A percentile compares a stretch with the other conserved stretches of the same genome.
Evolutionary conservation across 2,329 filamentous ascomycete species (phyloP).

Genomic region (Penicillium decumbens): DNA sequence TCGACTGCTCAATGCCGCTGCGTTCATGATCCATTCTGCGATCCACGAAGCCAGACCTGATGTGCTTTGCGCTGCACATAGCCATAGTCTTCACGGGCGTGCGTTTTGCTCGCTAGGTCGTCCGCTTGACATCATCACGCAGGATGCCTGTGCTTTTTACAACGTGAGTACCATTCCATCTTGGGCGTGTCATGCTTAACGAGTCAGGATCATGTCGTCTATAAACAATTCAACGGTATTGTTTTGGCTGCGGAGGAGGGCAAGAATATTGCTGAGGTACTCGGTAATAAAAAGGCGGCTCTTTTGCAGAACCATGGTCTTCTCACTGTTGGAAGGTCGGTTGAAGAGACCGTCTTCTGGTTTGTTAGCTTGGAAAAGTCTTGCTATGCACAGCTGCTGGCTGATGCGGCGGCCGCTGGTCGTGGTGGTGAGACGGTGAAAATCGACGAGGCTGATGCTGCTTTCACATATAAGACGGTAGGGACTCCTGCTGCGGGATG

Average conservation of each 20-base stretch:
- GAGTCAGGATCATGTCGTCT: conserved; percentile 48
- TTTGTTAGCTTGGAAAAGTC: conserved; percentile 53
- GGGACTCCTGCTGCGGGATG: conserved; percentile 60
- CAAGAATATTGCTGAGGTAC: conserved; percentile 47
- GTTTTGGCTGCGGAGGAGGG: conserved; percentile 53
- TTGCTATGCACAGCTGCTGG: conserved; percentile 51
- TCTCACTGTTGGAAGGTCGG: conserved; percentile 47
- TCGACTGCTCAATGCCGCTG: conserved; percentile 46
- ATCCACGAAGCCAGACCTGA: conserved; percentile 55
- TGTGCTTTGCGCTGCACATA: conserved; percentile 52
- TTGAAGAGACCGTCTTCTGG: conserved; percentile 53
- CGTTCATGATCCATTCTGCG: conserved; percentile 51
- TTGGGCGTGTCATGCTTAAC: not conserved
- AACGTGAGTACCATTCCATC: conserved; percentile 27
- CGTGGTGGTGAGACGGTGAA: conserved; percentile 61
- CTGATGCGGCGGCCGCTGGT: conserved; percentile 52
- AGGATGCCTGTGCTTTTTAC: conserved; percentile 45
- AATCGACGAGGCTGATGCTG: conserved; percentile 64
- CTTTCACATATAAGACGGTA: conserved; percentile 62
- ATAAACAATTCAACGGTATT: conserved; percentile 51
- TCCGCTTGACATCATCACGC: conserved; percentile 44
- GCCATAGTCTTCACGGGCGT: conserved; percentile 51
- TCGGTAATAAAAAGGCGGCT: conserved; percentile 50
- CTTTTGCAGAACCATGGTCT: conserved; percentile 53
- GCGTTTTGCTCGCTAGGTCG: conserved; percentile 42